Conservation (phyloP, 2,329 filamentous ascomycete species). For the Epicoccum nigrum region DNA sequence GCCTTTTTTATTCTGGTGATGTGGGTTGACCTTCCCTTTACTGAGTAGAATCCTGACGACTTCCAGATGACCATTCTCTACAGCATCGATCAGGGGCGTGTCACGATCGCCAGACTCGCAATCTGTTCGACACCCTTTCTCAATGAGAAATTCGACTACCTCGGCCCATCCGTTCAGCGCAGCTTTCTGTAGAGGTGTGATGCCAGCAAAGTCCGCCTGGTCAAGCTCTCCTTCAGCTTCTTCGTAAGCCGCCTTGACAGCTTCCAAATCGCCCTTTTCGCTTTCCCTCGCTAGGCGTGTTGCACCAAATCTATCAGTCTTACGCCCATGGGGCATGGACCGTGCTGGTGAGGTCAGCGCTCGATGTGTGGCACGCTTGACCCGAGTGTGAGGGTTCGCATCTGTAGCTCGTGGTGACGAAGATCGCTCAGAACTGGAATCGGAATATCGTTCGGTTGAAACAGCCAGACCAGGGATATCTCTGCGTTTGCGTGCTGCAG, state of each 20-base stretch:
- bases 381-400: conserved; percentile 58
- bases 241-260: conserved; percentile 73
- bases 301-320: conserved; percentile 89
- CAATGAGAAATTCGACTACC: conserved; percentile 85
- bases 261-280: conserved; percentile 80
- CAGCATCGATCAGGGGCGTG: conserved; percentile 92
- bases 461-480: conserved; percentile 41
- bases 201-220: conserved; percentile 91
- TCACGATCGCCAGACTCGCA: conserved; percentile 78
- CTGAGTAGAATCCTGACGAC: conserved; percentile 85
- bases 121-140: conserved; percentile 83
- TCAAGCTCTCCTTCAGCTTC: conserved; percentile 89
- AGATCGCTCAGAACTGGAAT: conserved; percentile 46
- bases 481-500: conserved; percentile 41
- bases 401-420: conserved; percentile 43
- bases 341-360: conserved; percentile 56
- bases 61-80: conserved; percentile 90
- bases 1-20: conserved; percentile 88
- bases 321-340: conserved; percentile 78
- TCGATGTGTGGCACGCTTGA: conserved; percentile 66
- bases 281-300: conserved; percentile 90
- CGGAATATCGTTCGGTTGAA: conserved; percentile 43
- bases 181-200: conserved; percentile 92
- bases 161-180: conserved; percentile 84
- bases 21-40: conserved; percentile 82